These are phyloP conservation scores for Hamiltosporidium tvaerminnensis DNA, from an alignment of 371 early-diverging fungal genomes.

Conservation along the genomic window DNA sequence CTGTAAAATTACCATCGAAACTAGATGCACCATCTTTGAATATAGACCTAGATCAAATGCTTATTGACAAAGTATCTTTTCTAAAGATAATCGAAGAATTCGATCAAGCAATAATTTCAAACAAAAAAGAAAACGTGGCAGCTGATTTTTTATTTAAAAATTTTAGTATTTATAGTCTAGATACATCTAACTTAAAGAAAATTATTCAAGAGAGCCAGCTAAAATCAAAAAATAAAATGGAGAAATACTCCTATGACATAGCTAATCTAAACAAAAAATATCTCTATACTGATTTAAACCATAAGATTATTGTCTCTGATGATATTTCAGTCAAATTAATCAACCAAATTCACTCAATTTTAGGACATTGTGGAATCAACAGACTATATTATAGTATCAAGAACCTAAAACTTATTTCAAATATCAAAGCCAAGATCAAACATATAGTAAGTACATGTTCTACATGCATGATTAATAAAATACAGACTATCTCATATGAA, in stretches of 20 bases:
- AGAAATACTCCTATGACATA: no score
- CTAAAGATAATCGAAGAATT: no score
- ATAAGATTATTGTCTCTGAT: background rate
- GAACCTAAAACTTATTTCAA: background rate
- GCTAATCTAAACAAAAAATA: no score
- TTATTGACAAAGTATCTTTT: no score
- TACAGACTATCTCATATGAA: background rate
- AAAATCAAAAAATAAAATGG: no score
- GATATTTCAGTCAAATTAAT: background rate
- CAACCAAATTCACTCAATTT: background rate
- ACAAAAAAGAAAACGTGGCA: background rate
- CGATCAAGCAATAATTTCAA: no score
- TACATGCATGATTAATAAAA: background rate
- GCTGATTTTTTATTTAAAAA: background rate
- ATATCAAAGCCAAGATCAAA: background rate
- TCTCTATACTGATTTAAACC: background rate
- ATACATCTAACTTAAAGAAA: no score
- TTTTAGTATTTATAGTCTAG: no score
- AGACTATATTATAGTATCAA: background rate
- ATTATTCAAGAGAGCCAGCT: no score
- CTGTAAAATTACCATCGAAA: no score
- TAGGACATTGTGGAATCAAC: background rate
- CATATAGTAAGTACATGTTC: background rate
- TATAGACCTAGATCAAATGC: no score
- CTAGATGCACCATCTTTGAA: no score